Base-by-base conservation (phyloP, 2,329 filamentous ascomycete genomes). In the Nothophoma quercina region DNA sequence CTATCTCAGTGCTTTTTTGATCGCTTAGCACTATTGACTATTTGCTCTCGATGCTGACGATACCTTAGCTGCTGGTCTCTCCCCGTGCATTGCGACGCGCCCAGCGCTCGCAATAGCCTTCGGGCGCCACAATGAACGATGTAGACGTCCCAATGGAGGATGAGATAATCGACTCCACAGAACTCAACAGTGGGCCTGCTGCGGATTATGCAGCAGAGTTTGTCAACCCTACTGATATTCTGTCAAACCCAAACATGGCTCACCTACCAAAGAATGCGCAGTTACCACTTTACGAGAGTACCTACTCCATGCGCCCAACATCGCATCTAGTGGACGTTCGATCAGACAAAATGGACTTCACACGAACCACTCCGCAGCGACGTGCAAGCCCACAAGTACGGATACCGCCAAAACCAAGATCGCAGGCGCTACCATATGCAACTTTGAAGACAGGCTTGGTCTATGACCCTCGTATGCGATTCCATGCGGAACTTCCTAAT, bases 391-490 rank as follows among this genome's bases (percentile, higher is more conserved):
- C 64, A 15, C 53, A 70, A 47, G 64, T 73, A 10, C 62, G 65
- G 6, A 61, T 72, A 49, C 61, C 69, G 2, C 69, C 68, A 15
- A 60, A 63, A 21, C 69, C 70, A 18, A 75, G 71, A 48, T 77
- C 71, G 50, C 45, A 64, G n/a, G 62, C 60, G 7, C 60, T 74
- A 2, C 65, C 66, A 5, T 69, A 71, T 38, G 60, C 67, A 19
- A 67, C 69, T 3, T 64, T 60, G 22, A 72, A 62, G 55, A 79
- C 79, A 7, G 79, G 79, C 0, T 67, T 82, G 2, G 78, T 82
- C 61, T 99, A 98, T 71, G 95, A 99, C 77, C 87, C 91, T 51
- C 86, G 93, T 25, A 99, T 99, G 95, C 91, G 95, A 55, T 89
- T 96, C 55, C 95, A 99, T 72, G 90, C 92, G 47, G 96, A 97